Percentiles rank a stretch among this genome's conserved stretches.
Conservation (phyloP, 345 rosid species). For the Excoecaria cochinchinensis region DNA sequence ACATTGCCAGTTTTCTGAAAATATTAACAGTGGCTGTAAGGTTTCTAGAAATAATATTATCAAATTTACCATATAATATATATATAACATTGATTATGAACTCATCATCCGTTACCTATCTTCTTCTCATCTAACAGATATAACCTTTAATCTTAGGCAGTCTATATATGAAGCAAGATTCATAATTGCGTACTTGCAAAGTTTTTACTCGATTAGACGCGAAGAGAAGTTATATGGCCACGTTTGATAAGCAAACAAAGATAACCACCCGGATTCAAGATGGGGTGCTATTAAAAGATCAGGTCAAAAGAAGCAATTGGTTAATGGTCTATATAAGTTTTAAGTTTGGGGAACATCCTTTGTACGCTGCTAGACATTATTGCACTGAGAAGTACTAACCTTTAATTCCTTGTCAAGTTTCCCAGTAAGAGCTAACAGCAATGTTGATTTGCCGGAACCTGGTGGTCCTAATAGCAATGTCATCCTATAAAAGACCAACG, state of each 20-base stretch:
- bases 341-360: too few species aligned
- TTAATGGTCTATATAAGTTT: too few species aligned
- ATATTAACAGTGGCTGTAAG: not conserved
- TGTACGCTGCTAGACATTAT: constrained; percentile 17
- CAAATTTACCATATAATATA: not conserved
- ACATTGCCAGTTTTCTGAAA: constrained; percentile 62
- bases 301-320: too few species aligned
- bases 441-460: constrained; percentile 82
- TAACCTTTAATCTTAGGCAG: not conserved
- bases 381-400: constrained; percentile 44
- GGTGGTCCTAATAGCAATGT: constrained; percentile 94
- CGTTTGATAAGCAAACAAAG: not conserved
- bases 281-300: too few species aligned
- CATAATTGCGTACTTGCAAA: not conserved
- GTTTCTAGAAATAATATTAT: not conserved
- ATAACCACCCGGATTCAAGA: not conserved
- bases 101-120: not conserved
- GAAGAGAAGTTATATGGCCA: not conserved
- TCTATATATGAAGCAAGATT: too few species aligned
- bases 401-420: constrained; percentile 59
- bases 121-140: not conserved
- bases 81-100: not conserved
- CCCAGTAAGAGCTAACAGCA: constrained; percentile 80
- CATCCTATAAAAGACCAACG: constrained; percentile 52
- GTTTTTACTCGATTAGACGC: not conserved